A percentile compares a stretch with the other conserved stretches of the same genome.
Evolutionary conservation across 257 asterid species (phyloP).

Genomic region (Solanum chilense): DNA sequence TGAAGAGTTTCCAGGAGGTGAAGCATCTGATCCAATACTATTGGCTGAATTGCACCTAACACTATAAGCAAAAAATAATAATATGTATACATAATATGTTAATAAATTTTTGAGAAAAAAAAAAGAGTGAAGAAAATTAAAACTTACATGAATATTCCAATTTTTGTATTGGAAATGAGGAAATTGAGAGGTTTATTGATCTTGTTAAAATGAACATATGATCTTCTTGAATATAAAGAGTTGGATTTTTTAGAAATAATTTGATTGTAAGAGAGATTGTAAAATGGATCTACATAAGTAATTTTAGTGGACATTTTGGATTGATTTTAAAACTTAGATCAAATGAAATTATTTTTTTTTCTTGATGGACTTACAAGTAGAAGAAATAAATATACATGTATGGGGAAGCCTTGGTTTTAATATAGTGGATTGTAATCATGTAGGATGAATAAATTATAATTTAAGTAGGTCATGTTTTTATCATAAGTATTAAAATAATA

Average conservation of each 20-base stretch:
- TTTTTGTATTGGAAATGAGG: constrained; percentile 3
- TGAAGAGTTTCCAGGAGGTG: not conserved
- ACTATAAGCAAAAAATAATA: not conserved
- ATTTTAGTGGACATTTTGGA: constrained; percentile 11
- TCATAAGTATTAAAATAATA: not conserved
- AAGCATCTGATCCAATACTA: not conserved
- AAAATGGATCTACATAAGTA: constrained; percentile 6
- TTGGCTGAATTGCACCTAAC: not conserved
- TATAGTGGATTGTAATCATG: not conserved
- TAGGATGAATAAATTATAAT: not conserved
- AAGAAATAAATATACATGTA: not conserved
- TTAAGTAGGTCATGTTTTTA: not conserved
- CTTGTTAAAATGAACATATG: not conserved
- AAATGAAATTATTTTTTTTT: not conserved
- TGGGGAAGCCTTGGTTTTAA: not conserved
- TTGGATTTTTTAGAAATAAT: not conserved
- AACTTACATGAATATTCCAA: constrained; percentile 8
- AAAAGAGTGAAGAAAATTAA: not conserved
- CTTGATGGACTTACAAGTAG: not conserved
- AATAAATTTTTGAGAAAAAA: not conserved
- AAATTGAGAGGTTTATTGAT: constrained; percentile 6
- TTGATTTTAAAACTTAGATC: not conserved
- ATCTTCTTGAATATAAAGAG: not conserved
- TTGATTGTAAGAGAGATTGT: too few species aligned
- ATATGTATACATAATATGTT: not conserved